Conservation (phyloP, 345 rosid species). For the Bruguiera gymnorhiza region DNA sequence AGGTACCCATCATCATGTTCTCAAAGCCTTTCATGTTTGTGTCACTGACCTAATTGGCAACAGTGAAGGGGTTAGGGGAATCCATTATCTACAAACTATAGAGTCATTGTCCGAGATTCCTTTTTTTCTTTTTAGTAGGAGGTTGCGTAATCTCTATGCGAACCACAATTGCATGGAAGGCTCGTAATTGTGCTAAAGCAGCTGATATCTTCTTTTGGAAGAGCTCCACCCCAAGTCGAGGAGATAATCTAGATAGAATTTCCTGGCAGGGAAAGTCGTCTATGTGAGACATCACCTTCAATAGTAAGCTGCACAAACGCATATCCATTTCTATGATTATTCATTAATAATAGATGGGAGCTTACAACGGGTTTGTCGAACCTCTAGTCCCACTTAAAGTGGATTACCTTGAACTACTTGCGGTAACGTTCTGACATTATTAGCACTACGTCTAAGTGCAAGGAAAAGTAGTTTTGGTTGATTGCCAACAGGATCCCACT, state of each 20-base stretch:
- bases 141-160: background rate
- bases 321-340: background rate
- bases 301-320: conserved; percentile 5
- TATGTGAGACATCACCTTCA: conserved; percentile 4
- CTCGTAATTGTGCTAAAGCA: conserved; percentile 44
- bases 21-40: too few relatives aligned
- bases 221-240: conserved; percentile 60
- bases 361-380: background rate
- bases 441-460: conserved; percentile 3
- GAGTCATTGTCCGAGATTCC: too few relatives aligned
- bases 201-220: conserved; percentile 71
- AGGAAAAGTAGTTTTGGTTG: conserved; percentile 16
- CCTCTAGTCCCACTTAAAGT: background rate
- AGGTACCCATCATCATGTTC: too few relatives aligned
- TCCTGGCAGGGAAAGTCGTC: conserved; percentile 35
- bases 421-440: background rate
- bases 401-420: background rate
- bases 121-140: too few relatives aligned
- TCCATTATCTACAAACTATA: too few relatives aligned
- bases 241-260: conserved; percentile 60
- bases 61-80: too few relatives aligned
- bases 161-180: conserved; percentile 10
- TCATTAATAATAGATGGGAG: background rate
- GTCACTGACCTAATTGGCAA: too few relatives aligned
- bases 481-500: conserved; percentile 17